Base-by-base conservation (phyloP, 2,329 filamentous ascomycete species). In the Trichoderma harzianum region DNA sequence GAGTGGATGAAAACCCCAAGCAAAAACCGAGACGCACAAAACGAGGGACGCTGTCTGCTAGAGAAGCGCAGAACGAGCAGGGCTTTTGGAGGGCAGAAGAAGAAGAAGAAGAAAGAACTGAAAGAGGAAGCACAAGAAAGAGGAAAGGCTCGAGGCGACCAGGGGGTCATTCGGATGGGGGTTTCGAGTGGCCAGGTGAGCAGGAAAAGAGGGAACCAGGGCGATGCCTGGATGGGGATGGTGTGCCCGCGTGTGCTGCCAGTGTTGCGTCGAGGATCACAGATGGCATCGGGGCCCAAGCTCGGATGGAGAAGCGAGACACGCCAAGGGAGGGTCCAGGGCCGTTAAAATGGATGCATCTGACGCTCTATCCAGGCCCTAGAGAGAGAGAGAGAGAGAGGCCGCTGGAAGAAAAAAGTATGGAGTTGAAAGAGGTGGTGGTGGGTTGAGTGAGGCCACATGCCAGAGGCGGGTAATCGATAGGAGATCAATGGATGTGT, bases 41-140 rank as follows among this genome's bases (percentile, higher is more conserved):
- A 72, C 71, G 71, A 72, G 30, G 55, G 71, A 70, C 71, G 69
- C 66, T 72, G 51, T 70, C 65, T 64, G 61, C 70, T 55, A 53
- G 72, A 53, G 60, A 61, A 70, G 34, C 55, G 71, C 58, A 69
- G 73, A 58, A 63, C 26, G 39, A 55, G 60, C 64, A 26, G 30
- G 51, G 63, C 62, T 57, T 57, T 71, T 58, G 60, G 60, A 34
- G 39, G 61, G 51, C 71, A 53, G 53, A 34, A 8, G 43, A 55
- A 24, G 36, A 43, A 58, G 28, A 64, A n/a, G 18, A 34, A 32
- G 26, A 12, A 21, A 18, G 16, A 72, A 39, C 14, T 24, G 51
- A 28, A 53, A 55, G 55, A 70, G 61, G 71, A 64, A 55, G 47
- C 34, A 36, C 34, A 36, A 36, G 34, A 16, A 28, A 47, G 60